A percentile compares a stretch with the other conserved stretches of the same genome.
phyloP scores from a whole-genome alignment of 768 basidiomycete species.

The Phaffia australis region DNA sequence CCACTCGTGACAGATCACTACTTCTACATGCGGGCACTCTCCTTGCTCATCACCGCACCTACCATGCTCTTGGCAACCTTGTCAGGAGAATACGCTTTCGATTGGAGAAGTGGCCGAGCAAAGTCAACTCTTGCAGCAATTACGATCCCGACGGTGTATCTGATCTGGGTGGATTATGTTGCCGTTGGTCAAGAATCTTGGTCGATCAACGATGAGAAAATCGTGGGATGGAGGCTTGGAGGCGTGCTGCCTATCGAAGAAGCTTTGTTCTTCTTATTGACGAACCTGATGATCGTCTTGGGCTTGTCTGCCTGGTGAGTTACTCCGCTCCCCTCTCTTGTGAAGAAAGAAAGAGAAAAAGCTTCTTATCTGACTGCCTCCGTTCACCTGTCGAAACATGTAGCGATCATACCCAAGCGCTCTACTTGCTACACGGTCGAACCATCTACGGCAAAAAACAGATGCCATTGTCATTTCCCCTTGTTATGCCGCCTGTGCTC shows the following conservation, averaged over 20 bases:
- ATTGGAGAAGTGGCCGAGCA: background rate
- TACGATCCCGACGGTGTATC: background rate
- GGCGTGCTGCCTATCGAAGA: slow-evolving; percentile 16
- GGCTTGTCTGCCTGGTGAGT: slow-evolving; percentile 27
- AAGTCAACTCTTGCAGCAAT: background rate
- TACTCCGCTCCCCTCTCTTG: no score
- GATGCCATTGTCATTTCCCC: background rate
- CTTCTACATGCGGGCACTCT: no score
- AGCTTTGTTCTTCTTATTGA: slow-evolving; percentile 29
- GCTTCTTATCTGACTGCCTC: background rate
- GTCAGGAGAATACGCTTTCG: background rate
- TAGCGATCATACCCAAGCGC: slow-evolving; percentile 24
- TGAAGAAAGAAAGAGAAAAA: background rate
- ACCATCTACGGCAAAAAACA: background rate
- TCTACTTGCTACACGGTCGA: slow-evolving; percentile 19
- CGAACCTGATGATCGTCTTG: slow-evolving; percentile 30
- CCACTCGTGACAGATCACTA: no score
- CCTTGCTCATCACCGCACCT: slow-evolving; percentile 7
- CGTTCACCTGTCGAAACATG: slow-evolving; percentile 13
- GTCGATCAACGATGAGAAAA: slow-evolving; percentile 8
- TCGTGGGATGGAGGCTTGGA: slow-evolving; percentile 1
- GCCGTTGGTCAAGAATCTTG: slow-evolving; percentile 7
- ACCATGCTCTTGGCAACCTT: background rate
- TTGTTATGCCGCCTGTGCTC: slow-evolving; percentile 6
- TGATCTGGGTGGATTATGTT: slow-evolving; percentile 8